Evolutionary conservation across 345 rosid genomes (phyloP), one percentile per base, ranked within the genome.

Genomic region (Barbarea vulgaris): DNA sequence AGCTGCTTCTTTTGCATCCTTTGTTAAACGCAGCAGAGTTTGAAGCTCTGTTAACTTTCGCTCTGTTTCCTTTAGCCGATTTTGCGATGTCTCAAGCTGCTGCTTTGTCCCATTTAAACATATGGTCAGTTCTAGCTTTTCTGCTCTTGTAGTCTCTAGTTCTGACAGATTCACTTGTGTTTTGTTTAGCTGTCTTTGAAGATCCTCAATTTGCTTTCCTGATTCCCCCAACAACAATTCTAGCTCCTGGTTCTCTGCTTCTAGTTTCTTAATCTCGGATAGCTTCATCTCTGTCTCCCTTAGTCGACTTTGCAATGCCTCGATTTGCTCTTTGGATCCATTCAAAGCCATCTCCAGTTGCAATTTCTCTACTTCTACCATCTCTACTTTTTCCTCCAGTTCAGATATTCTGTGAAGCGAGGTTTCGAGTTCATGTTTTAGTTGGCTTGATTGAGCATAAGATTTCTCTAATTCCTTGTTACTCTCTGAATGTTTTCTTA

Each of bases 371-470:
- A 70, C 83, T 44, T 80, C 83, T 36, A 75, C 69, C 77, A 75
- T 80, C 67, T 84, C 86, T 59, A 86, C 72, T 58, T 79, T 87
- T 52, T 85, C 89, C 74, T 89, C 93, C 64, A 93, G 47, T 39
- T 89, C 93, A 51, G 87, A 81, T 61, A 81, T 78, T 70, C 85
- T 80, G 31, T 64, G 77, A 67, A 82, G 82, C 73, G 82, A 79
- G 53, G 80, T 55, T 70, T 84, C 72, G 39, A 87, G 83, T 79
- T 90, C 88, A 51, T 81, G 79, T 81, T 81, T 85, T 51, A 75
- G 53, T 21, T 71, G 51, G 28, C 60, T 78, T 52, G 79, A 82
- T 64, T 37, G 74, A 47, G 73, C 68, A 79, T 57, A 81, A 36
- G 67, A 11, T 76, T 77, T 83, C 52, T 83, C 78, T 19, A 84